Base-by-base conservation (phyloP, 192 early-diverging fungal genomes). In the Backusella tuberculispora region DNA sequence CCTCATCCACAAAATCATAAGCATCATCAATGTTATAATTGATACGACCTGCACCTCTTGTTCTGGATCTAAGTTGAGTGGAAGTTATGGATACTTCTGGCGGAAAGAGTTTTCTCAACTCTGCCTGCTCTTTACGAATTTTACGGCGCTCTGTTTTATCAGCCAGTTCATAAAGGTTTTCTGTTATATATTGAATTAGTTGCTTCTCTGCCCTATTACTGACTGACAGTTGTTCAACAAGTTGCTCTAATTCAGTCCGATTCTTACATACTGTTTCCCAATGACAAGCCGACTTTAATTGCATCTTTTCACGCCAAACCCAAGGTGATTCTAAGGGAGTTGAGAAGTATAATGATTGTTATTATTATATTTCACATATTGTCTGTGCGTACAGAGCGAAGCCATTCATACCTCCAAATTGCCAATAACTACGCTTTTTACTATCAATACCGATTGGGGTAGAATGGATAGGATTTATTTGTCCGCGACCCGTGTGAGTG, bases 401-500 rank as follows among this genome's bases (percentile, higher is more conserved):
- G 29, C 29, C 29, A 34, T 34, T 26, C 14, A 46, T 71, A 76
- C 75, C 76, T 17, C 75, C 79, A 80, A 80, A 80, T 46, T 76
- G 79, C 74, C 72, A 80, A 46, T 80, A 80, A 34, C 66, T 63
- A 10, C 75, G 70, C 14, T 76, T 80, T 63, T 80, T 67, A 15
- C 50, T 69, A 41, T 80, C 79, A 7, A 64, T 42, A 3, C 79
- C 79, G 15, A 76, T 38, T 0, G 79, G 79, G 9, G 26, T 63
- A 3, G 45, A 21, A 10, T 44, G 66, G 12, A 76, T 17, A 41
- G 79, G 79, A 46, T 76, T 80, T 15, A 6, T 43, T 50, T 80
- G 66, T 6, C 66, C 21, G 15, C 64, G 46, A 8, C 37, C 50
- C 1, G 34, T 63, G 21, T 29, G 40, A 15, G 40, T 42, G 53